phyloP scores from a whole-genome alignment of 2,329 filamentous ascomycete genomes.

The Diaporthe australafricana region DNA sequence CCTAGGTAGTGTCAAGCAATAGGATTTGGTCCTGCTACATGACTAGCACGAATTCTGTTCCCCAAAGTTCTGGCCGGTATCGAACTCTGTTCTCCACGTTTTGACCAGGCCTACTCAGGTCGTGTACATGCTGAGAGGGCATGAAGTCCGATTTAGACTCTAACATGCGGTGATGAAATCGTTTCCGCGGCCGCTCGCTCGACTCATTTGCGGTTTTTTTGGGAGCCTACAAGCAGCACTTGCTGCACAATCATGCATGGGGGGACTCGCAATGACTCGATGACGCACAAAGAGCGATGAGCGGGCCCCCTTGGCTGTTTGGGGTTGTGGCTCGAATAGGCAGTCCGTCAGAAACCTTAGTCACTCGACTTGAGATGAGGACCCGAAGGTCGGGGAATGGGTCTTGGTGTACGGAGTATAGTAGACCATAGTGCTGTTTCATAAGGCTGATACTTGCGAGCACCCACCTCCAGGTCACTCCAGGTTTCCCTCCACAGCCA shows the following conservation, averaged over 20 bases:
- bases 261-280: conserved; percentile 3
- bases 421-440: background rate
- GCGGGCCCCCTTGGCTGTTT: conserved; percentile 15
- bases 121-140: background rate
- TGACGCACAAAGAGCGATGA: background rate
- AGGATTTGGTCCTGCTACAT: background rate
- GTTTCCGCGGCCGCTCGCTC: background rate
- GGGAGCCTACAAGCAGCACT: background rate
- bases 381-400: background rate
- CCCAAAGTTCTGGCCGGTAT: background rate
- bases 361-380: background rate
- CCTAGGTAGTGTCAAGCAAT: background rate
- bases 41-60: background rate
- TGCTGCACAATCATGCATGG: background rate
- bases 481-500: background rate
- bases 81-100: conserved; percentile 2
- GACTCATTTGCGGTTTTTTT: conserved; percentile 5
- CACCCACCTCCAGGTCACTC: background rate
- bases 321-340: conserved; percentile 2
- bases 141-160: conserved; percentile 22
- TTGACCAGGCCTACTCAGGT: background rate
- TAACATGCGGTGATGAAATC: conserved; percentile 13
- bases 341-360: background rate
- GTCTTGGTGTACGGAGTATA: background rate
- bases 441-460: background rate